These are phyloP conservation scores for Chamaenerion angustifolium DNA, from an alignment of 345 rosid genomes.

Conservation along the genomic window DNA sequence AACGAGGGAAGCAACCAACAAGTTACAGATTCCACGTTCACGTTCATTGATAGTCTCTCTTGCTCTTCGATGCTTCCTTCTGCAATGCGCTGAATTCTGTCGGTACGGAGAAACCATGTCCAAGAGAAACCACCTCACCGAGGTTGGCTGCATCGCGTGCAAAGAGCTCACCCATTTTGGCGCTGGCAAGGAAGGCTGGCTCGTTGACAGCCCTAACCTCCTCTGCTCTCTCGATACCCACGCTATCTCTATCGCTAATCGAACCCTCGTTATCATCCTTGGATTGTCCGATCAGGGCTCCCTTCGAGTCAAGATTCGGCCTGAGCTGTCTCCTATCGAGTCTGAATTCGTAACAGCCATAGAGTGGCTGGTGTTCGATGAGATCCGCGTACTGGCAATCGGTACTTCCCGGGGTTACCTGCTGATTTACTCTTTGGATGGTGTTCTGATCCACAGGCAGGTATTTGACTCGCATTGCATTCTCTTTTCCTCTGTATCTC, in stretches of 20 bases:
- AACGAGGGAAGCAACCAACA: too few species aligned
- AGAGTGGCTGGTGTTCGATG: conserved; percentile 80
- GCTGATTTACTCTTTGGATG: conserved; percentile 49
- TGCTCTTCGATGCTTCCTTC: too few species aligned
- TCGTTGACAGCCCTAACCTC: conserved; percentile 44
- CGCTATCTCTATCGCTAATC: conserved; percentile 58
- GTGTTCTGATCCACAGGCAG: conserved; percentile 74
- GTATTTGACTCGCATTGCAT: conserved; percentile 15
- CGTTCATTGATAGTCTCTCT: too few species aligned
- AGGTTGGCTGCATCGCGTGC: conserved; percentile 79
- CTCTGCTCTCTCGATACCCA: conserved; percentile 62
- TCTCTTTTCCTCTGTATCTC: too few species aligned
- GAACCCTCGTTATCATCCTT: conserved; percentile 36
- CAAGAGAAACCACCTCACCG: conserved; percentile 55
- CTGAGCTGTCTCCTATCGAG: conserved; percentile 71
- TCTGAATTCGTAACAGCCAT: conserved; percentile 55
- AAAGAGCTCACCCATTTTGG: conserved; percentile 66
- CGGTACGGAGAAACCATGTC: conserved; percentile 20
- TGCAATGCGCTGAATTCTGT: too few species aligned
- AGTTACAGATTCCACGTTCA: too few species aligned
- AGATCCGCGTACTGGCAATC: conserved; percentile 44
- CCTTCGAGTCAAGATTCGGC: conserved; percentile 69
- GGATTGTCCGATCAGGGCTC: conserved; percentile 56
- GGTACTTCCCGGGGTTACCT: conserved; percentile 83
- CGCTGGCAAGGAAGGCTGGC: conserved; percentile 96